phyloP scores from a whole-genome alignment of 1,284 basidiomycete species.

The Puccinia polysora region DNA sequence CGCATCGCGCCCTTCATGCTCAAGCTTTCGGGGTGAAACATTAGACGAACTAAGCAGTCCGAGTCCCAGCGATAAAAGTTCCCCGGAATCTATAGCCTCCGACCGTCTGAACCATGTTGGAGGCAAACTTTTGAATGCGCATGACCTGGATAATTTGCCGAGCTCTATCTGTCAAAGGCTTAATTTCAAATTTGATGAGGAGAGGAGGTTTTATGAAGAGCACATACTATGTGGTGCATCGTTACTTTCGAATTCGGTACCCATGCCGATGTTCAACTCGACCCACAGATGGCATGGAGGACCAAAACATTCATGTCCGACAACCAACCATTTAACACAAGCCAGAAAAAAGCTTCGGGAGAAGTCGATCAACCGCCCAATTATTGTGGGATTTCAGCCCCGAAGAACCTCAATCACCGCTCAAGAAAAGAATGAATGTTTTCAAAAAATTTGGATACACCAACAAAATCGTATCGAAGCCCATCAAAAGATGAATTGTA shows the following conservation, averaged over 20 bases:
- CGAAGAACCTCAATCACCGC: neutral
- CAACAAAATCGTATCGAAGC: slow-evolving; percentile 21
- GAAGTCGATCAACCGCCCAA: neutral
- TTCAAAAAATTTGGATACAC: slow-evolving; percentile 16
- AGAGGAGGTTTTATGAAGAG: neutral
- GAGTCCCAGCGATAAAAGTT: neutral
- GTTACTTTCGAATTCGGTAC: neutral
- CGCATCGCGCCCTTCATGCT: neutral
- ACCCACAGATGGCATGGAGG: neutral
- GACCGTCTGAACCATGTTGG: neutral
- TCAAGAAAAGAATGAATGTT: slow-evolving; percentile 6
- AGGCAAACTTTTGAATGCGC: too few species aligned
- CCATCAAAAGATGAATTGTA: neutral
- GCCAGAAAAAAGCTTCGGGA: neutral
- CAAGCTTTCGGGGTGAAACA: neutral
- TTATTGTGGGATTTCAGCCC: slow-evolving; percentile 9
- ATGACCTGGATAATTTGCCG: neutral
- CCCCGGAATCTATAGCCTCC: neutral
- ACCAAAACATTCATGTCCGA: neutral
- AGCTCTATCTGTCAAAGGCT: neutral
- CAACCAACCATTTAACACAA: neutral
- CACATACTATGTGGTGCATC: neutral
- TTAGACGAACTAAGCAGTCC: neutral
- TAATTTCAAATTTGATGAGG: neutral
- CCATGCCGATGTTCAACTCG: neutral